phyloP scores from a whole-genome alignment of 768 basidiomycete genomes.

The Pisolithus sp. region DNA sequence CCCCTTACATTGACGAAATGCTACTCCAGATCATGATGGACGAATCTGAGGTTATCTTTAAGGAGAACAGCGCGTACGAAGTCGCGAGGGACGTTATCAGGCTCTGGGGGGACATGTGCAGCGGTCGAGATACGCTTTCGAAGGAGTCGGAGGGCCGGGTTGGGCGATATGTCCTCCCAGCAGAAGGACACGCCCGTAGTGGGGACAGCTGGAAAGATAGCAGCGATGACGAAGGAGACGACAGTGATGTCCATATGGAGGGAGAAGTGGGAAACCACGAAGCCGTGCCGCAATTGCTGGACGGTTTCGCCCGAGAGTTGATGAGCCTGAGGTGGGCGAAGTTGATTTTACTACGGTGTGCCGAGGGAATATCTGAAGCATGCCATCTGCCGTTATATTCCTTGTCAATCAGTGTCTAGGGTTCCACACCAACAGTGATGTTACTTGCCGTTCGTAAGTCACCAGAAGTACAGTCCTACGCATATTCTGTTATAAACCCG shows the following conservation, averaged over 20 bases:
- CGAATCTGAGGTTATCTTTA: constrained; percentile 79
- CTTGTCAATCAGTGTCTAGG: too few relatives aligned
- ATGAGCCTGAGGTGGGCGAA: constrained; percentile 76
- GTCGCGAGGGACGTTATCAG: constrained; percentile 68
- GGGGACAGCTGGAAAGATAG: constrained; percentile 41
- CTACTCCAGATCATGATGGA: constrained; percentile 80
- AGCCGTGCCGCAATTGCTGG: constrained; percentile 51
- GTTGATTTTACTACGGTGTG: constrained; percentile 88
- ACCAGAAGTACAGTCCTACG: too few relatives aligned
- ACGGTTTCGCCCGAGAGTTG: constrained; percentile 25
- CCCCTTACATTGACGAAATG: constrained; percentile 73
- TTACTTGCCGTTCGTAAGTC: too few relatives aligned
- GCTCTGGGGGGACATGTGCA: constrained; percentile 54
- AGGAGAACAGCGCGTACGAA: constrained; percentile 74
- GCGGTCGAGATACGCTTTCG: constrained; percentile 43
- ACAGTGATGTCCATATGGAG: constrained; percentile 35
- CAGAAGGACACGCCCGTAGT: constrained; percentile 29
- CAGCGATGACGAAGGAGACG: constrained; percentile 32
- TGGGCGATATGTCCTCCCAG: constrained; percentile 49
- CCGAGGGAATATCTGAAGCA: too few relatives aligned
- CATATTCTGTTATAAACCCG: too few relatives aligned
- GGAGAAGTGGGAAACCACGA: too few relatives aligned
- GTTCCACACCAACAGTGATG: too few relatives aligned
- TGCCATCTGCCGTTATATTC: too few relatives aligned
- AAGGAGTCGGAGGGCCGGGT: constrained; percentile 58